Evolutionary conservation across 805 yeast genomes (phyloP), one percentile per base, ranked within the genome.

Genomic region (Schwanniomyces yamadae): DNA sequence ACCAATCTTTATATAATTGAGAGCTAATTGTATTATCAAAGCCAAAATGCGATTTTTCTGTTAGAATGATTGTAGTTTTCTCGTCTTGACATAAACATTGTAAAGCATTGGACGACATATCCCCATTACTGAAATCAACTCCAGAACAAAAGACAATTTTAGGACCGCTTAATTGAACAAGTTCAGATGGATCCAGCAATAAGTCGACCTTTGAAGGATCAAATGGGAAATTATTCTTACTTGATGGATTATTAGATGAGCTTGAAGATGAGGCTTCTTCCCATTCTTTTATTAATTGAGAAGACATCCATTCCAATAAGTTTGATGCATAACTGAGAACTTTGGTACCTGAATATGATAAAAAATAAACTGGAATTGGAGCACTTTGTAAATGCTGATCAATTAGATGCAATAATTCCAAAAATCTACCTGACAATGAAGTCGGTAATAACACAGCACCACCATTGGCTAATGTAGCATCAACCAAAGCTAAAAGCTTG

Each of bases 231-330:
- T 75, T 75, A 36, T 81, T 81, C 41, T 77, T 72, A 6, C 73
- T 66, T 11, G 44, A 39, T 5, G 42, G 42, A 8, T 41, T 48
- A 5, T 44, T 40, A 12, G 40, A 34, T 5, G 46, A 21, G n/a
- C n/a, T n/a, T 16, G 17, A 27, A 11, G 56, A 45, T 14, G 54
- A 48, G 4, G 62, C 61, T 23, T 55, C 62, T 51, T 88, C 95
- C 91, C 96, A 89, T 30, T 80, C 84, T 48, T 84, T 83, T 17
- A 86, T 75, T n/a, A 89, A 73, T n/a, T 82, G 73, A 0, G 91
- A 77, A 0, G 95, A 80, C 89, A 93, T 84, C 98, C 98, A 93
- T 63, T 93, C 99, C 19, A 91, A 63, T 82, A 93, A 84, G 37
- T 89, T 84, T 10, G 87, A 77, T 0, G 97, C 96, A 53, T 84